Evolutionary conservation across 352 stramenopile species (phyloP).

Genomic region (Hyaloperonospora brassicae): DNA sequence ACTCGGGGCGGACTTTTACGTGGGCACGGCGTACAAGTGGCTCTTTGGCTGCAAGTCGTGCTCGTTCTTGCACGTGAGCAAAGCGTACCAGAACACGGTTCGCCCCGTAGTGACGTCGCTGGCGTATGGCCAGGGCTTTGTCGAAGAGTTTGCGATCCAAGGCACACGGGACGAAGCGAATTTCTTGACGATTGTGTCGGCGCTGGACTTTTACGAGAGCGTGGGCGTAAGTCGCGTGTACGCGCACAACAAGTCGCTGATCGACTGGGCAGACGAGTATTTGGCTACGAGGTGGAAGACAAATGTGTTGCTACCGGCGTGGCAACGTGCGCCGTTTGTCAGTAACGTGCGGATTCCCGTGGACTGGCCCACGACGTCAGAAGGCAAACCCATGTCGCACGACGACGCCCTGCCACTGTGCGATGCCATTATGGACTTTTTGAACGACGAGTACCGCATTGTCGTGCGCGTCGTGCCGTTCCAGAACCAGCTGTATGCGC

Average conservation of each 20-base stretch:
- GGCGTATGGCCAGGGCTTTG: slow-evolving; percentile 68
- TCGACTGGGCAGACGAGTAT: slow-evolving; percentile 76
- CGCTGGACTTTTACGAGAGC: slow-evolving; percentile 80
- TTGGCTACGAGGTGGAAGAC: slow-evolving; percentile 68
- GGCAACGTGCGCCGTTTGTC: slow-evolving; percentile 77
- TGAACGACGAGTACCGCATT: slow-evolving; percentile 65
- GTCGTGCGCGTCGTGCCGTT: slow-evolving; percentile 63
- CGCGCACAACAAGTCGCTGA: slow-evolving; percentile 76
- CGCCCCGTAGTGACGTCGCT: slow-evolving; percentile 76
- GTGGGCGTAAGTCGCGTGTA: slow-evolving; percentile 64
- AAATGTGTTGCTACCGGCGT: slow-evolving; percentile 57
- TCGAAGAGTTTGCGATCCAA: slow-evolving; percentile 81
- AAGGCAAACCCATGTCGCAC: slow-evolving; percentile 41
- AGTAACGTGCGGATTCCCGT: slow-evolving; percentile 73
- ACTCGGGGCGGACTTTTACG: slow-evolving; percentile 75
- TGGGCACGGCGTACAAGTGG: slow-evolving; percentile 81
- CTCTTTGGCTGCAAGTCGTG: slow-evolving; percentile 81
- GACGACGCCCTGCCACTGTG: slow-evolving; percentile 60
- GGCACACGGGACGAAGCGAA: slow-evolving; percentile 78
- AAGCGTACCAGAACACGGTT: slow-evolving; percentile 66
- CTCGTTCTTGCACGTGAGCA: slow-evolving; percentile 79
- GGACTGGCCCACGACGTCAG: slow-evolving; percentile 39
- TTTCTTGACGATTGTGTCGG: slow-evolving; percentile 73
- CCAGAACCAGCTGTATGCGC: slow-evolving; percentile 61
- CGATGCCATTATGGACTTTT: slow-evolving; percentile 72